Percentiles rank a stretch among this genome's conserved stretches.
These are phyloP conservation scores for Candida ascalaphidarum DNA, from an alignment of 805 yeast species.

Conservation along the genomic window DNA sequence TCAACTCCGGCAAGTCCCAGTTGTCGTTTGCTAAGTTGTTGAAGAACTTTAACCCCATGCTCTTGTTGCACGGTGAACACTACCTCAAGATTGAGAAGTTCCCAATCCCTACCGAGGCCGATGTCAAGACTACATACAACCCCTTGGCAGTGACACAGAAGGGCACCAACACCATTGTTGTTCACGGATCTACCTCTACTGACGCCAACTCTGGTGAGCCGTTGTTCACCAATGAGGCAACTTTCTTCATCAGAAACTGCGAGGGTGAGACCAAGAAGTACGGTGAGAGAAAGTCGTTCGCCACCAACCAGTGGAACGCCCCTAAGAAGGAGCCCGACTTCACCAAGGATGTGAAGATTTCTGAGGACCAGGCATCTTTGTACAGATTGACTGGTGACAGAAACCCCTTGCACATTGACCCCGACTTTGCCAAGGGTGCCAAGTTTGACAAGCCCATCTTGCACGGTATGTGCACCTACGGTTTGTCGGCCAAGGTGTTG, in stretches of 20 bases:
- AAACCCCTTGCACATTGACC: constrained; percentile 94
- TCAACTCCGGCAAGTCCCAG: constrained; percentile 52
- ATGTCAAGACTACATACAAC: constrained; percentile 48
- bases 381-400: constrained; percentile 91
- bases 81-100: constrained; percentile 67
- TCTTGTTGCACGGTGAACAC: constrained; percentile 92
- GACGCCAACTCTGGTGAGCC: constrained; percentile 63
- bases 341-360: constrained; percentile 47
- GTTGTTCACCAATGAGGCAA: constrained; percentile 72
- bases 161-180: constrained; percentile 75
- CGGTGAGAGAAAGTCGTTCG: constrained; percentile 47
- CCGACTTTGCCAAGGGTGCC: constrained; percentile 79
- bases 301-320: constrained; percentile 53
- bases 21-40: constrained; percentile 53
- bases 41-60: constrained; percentile 81
- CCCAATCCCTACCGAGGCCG: constrained; percentile 72
- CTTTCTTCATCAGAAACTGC: constrained; percentile 76
- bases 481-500: constrained; percentile 69
- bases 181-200: constrained; percentile 62
- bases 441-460: constrained; percentile 80
- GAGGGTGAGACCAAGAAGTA: constrained; percentile 43
- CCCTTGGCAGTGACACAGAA: constrained; percentile 78
- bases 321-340: constrained; percentile 63
- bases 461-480: constrained; percentile 88
- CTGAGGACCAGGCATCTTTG: constrained; percentile 73